These are phyloP conservation scores for Penicillium psychrofluorescens DNA, from an alignment of 495 filamentous ascomycete genomes.

Conservation along the genomic window DNA sequence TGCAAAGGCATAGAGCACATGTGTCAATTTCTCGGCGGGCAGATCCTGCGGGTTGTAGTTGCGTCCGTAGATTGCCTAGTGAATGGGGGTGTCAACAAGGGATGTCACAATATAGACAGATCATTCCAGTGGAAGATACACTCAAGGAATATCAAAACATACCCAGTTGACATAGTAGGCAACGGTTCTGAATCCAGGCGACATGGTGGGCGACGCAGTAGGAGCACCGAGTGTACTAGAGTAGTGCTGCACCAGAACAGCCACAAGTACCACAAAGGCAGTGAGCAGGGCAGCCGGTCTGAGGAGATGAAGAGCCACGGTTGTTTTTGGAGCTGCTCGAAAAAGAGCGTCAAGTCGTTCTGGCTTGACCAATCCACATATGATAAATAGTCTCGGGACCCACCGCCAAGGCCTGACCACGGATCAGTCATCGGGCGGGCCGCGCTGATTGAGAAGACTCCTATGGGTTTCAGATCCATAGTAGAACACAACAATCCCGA, in stretches of 20 bases:
- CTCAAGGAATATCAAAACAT: conserved; percentile 11
- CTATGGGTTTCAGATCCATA: too few species aligned
- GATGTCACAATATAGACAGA: not conserved
- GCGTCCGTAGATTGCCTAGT: conserved; percentile 78
- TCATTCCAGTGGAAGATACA: not conserved
- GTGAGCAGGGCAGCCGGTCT: conserved; percentile 9
- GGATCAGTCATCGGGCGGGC: too few species aligned
- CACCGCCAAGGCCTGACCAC: too few species aligned
- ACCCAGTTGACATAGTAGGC: conserved; percentile 55
- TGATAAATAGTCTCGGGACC: too few species aligned
- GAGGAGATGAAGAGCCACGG: conserved; percentile 9
- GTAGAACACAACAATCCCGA: too few species aligned
- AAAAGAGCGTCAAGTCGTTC: not conserved
- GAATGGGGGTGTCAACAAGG: not conserved
- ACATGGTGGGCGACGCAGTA: conserved; percentile 17
- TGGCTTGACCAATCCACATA: too few species aligned
- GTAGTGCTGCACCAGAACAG: conserved; percentile 14
- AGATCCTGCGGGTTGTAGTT: conserved; percentile 83
- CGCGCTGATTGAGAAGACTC: too few species aligned
- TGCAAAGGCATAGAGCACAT: conserved; percentile 87
- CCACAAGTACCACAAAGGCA: conserved; percentile 15
- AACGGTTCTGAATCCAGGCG: conserved; percentile 34
- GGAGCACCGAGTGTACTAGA: conserved; percentile 5
- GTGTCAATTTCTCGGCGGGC: conserved; percentile 80
- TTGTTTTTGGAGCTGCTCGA: not conserved